Conservation (phyloP, 108 stramenopile genomes). For the Nitzschia sp. region DNA sequence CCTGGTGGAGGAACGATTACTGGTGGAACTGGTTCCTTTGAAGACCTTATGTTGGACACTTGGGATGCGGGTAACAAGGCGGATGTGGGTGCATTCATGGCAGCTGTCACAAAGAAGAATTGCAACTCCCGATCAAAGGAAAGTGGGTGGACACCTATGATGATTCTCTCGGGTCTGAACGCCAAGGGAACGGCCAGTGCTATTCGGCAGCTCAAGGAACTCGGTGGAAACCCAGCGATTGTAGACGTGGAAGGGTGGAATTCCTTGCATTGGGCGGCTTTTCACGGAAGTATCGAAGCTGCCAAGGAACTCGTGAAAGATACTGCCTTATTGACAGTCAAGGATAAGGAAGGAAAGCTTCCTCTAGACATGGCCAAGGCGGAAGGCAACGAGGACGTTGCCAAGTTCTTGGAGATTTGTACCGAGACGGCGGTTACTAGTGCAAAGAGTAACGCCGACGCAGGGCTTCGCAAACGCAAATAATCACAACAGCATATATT, state of each 20-base stretch:
- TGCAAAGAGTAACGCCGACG: slow-evolving; percentile 1
- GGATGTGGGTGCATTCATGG: slow-evolving; percentile 65
- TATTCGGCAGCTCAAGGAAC: slow-evolving; percentile 54
- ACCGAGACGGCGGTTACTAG: slow-evolving; percentile 28
- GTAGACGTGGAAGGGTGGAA: slow-evolving; percentile 87
- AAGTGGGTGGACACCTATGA: slow-evolving; percentile 84
- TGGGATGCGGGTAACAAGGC: slow-evolving; percentile 87
- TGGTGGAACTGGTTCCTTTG: slow-evolving; percentile 44
- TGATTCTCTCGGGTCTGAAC: slow-evolving; percentile 77
- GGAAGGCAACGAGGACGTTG: slow-evolving; percentile 76
- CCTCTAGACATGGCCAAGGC: slow-evolving; percentile 67
- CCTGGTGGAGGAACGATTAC: slow-evolving; percentile 13
- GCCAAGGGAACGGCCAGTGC: slow-evolving; percentile 50
- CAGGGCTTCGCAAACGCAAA: slow-evolving; percentile 36
- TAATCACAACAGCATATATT: too few relatives aligned
- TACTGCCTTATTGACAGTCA: slow-evolving; percentile 39
- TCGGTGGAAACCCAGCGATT: slow-evolving; percentile 76
- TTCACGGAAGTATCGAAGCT: slow-evolving; percentile 73
- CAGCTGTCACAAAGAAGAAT: slow-evolving; percentile 61
- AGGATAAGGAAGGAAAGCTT: slow-evolving; percentile 88
- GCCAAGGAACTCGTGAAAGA: slow-evolving; percentile 66
- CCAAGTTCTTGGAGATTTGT: slow-evolving; percentile 57
- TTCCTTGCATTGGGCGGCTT: slow-evolving; percentile 86
- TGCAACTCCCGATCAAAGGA: slow-evolving; percentile 76
- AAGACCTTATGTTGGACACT: slow-evolving; percentile 81